Base-by-base conservation (phyloP, 2,329 filamentous ascomycete genomes). In the Claviceps humidiphila region DNA sequence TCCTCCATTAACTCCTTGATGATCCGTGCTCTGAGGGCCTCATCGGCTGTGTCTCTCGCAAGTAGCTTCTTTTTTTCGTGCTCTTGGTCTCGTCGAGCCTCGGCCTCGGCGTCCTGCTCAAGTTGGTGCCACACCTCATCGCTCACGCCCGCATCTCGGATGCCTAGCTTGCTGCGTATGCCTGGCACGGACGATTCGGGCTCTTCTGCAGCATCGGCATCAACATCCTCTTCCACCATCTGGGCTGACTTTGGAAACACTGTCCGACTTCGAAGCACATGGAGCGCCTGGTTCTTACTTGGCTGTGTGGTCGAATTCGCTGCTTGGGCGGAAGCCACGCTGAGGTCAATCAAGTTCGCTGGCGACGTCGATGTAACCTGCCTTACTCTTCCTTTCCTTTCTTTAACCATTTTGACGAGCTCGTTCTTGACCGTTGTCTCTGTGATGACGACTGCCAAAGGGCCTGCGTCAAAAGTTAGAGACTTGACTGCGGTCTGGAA, bases 91-190 rank as follows among this genome's bases (percentile, higher is more conserved):
- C 65, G 65, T 1, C 64, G 63, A 1, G 65, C 55, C 38, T 71
- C 69, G 0, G 66, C 68, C 22, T 40, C 39, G 16, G 64, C 68
- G 62, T 84, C 78, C 1, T 54, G 58, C 54, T 81, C 71, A 0
- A 86, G 74, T 57, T 83, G 77, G 1, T 73, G 65, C 83, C 82
- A 87, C 1, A 78, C 66, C 6, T 65, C 76, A 47, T 85, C 80
- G 4, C 71, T 74, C 0, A 86, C 81, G 0, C 76, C 77, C 0
- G 69, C 62, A 54, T 86, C 83, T 13, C 81, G 72, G 4, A 58
- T 52, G 2, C 52, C 17, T 2, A 30, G 24, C 51, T 7, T 49
- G 20, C 11, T 22, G 20, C 20, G 20, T 22, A 22, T 22, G 20
- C 2, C 20, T 22, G 20, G 20, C 20, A 22, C 2, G 20, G 20